A percentile compares a stretch with the other conserved stretches of the same genome.
Evolutionary conservation across 2,329 filamentous ascomycete species (phyloP).

Genomic region (Colletotrichum echinochloae): DNA sequence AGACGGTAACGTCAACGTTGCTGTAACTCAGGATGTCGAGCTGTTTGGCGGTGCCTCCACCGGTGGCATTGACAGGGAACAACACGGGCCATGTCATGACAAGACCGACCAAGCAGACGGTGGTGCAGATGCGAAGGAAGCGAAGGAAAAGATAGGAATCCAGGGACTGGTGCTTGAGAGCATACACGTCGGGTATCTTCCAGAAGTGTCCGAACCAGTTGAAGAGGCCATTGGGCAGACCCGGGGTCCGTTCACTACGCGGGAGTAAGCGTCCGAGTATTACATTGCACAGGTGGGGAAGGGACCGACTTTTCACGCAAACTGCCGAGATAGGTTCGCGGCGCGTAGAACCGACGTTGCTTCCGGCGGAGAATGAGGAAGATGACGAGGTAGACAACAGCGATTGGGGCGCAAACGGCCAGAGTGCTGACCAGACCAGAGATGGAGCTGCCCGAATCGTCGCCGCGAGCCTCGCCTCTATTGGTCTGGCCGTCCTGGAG

Average conservation of each 20-base stretch:
- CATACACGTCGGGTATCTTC: conserved; percentile 76
- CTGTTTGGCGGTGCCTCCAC: conserved; percentile 72
- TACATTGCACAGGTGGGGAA: background rate
- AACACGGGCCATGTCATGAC: conserved; percentile 89
- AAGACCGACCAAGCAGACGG: conserved; percentile 86
- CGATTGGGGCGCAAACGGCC: conserved; percentile 62
- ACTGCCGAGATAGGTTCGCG: conserved; percentile 62
- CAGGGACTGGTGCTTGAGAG: conserved; percentile 86
- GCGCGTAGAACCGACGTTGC: conserved; percentile 62
- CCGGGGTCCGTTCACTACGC: conserved; percentile 66
- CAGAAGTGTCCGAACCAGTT: conserved; percentile 75
- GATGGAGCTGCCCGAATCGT: conserved; percentile 20
- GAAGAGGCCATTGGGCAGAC: conserved; percentile 66
- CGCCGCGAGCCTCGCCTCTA: conserved; percentile 11
- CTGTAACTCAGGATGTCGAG: conserved; percentile 84
- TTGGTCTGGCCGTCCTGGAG: conserved; percentile 16
- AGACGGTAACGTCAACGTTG: conserved; percentile 71
- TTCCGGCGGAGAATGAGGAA: conserved; percentile 60
- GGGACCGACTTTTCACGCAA: conserved; percentile 54
- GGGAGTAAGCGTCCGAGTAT: background rate
- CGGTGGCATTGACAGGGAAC: conserved; percentile 88
- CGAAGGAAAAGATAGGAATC: conserved; percentile 89
- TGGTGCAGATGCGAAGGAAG: conserved; percentile 80
- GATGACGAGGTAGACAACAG: conserved; percentile 56
- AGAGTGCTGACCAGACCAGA: conserved; percentile 62